Base-by-base conservation (phyloP, 257 asterid species). In the Misopates orontium region DNA sequence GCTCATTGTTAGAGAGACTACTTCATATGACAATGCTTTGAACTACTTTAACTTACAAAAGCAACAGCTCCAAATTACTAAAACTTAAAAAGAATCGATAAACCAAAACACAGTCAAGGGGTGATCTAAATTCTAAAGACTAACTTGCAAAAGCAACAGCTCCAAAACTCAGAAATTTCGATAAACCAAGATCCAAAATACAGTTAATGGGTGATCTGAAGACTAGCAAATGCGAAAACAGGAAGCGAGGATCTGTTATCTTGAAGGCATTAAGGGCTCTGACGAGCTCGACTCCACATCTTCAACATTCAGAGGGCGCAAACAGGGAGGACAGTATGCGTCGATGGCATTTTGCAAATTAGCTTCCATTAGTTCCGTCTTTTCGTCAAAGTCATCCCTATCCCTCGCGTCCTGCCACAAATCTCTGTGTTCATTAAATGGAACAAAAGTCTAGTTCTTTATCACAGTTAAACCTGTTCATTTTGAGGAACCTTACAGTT, bases 311-410 rank as follows among this genome's bases (percentile, higher is more conserved):
- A 69, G 32, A 10, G 96, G 94, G 42, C 76, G 73, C 58, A 87
- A 54, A 68, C 97, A 93, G 4, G 98, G 98, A 63, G 97, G 98
- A 59, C 80, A 78, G 64, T 89, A 93, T 3, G 97, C 97, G 51
- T 78, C 87, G 1, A 77, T 71, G 6, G 95, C 95, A 23, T 80
- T 84, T 53, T 60, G 77, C 36, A 74, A 32, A 70, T 90, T 78
- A 25, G 77, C 84, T 24, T 81, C 90, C 74, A 84, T 36, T 56
- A 72, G 22, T 18, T 85, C 88, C 11, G 81, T 80, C 67, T 76
- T 79, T 44, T 81, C 85, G 62, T 93, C 96, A 18, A 73, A 76
- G 28, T 93, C 96, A 62, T 93, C 98, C 64, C 85, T 84, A 22
- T 77, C 88, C 81, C 76, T 71, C 0, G 98, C 98, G 55, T 93